Percentiles rank a stretch among this genome's conserved stretches.
phyloP scores from a whole-genome alignment of 805 yeast genomes.

The Pichia gijzeniarum region DNA sequence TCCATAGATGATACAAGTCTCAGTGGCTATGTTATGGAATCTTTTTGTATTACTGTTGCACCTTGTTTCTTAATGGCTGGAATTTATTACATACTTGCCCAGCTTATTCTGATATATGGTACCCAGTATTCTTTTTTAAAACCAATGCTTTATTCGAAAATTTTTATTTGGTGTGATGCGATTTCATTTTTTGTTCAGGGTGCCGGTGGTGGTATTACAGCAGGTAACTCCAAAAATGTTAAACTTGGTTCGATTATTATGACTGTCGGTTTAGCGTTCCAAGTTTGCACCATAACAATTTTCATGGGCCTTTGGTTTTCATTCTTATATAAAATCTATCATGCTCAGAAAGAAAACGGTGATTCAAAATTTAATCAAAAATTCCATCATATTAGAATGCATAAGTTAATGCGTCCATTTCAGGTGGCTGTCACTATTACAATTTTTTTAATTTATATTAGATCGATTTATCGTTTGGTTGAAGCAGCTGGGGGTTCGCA shows the following conservation, averaged over 20 bases:
- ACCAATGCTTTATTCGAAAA: conserved; percentile 49
- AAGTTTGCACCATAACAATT: conserved; percentile 57
- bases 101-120: conserved; percentile 54
- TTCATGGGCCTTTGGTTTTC: conserved; percentile 44
- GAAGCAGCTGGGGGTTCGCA: conserved; percentile 67
- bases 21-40: conserved; percentile 48
- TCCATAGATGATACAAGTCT: conserved; percentile 26
- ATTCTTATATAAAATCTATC: conserved; percentile 36
- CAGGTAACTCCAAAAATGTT: conserved; percentile 28
- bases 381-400: conserved; percentile 31
- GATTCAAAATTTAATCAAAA: conserved; percentile 29
- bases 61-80: conserved; percentile 80
- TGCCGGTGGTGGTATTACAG: conserved; percentile 66
- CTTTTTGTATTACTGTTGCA: conserved; percentile 57
- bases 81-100: conserved; percentile 59
- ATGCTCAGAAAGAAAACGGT: conserved; percentile 18
- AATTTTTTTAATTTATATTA: conserved; percentile 46
- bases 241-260: conserved; percentile 39
- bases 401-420: conserved; percentile 33
- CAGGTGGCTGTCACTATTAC: conserved; percentile 40
- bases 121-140: conserved; percentile 38
- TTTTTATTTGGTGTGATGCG: conserved; percentile 58
- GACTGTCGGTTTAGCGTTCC: conserved; percentile 71
- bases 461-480: conserved; percentile 65
- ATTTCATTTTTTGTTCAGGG: conserved; percentile 57